Evolutionary conservation across 2,329 filamentous ascomycete species (phyloP).

Genomic region (Neonectria hederae): DNA sequence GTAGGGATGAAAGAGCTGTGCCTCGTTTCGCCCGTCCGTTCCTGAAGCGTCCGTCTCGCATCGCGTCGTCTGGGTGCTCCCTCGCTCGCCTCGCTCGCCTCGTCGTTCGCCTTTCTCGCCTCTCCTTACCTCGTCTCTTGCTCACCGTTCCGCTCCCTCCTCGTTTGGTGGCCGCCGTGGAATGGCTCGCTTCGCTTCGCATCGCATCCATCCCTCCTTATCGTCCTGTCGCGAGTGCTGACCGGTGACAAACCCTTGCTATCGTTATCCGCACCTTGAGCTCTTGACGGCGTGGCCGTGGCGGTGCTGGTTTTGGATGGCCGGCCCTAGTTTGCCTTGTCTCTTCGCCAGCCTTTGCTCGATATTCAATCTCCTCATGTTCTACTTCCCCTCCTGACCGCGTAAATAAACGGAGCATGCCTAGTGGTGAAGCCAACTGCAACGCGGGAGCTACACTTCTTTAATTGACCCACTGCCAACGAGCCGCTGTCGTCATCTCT

Average conservation of each 20-base stretch:
- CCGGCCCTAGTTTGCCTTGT: background rate
- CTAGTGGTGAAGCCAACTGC: slow-evolving; percentile 23
- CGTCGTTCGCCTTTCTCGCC: background rate
- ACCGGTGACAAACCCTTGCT: background rate
- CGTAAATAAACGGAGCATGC: slow-evolving; percentile 18
- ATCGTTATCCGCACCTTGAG: background rate
- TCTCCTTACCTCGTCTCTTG: background rate
- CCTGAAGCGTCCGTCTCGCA: slow-evolving; percentile 24
- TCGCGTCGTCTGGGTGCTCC: slow-evolving; percentile 12
- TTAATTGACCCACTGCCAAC: slow-evolving; percentile 22
- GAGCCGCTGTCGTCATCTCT: slow-evolving; percentile 18
- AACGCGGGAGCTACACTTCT: slow-evolving; percentile 14
- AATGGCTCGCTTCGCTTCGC: background rate
- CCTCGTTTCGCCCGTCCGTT: slow-evolving; percentile 23
- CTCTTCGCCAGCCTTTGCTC: slow-evolving; percentile 15
- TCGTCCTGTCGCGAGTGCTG: slow-evolving; percentile 1
- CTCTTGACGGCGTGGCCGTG: background rate
- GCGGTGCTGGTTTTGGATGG: background rate
- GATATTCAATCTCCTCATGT: background rate
- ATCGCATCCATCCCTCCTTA: background rate
- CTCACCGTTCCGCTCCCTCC: background rate
- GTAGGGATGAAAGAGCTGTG: slow-evolving; percentile 8
- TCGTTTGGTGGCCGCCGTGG: background rate
- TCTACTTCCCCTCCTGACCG: slow-evolving; percentile 5
- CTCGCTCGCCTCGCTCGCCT: background rate